Evolutionary conservation across 1,139 yeast species (phyloP).

Genomic region (Meyerozyma athensensis): DNA sequence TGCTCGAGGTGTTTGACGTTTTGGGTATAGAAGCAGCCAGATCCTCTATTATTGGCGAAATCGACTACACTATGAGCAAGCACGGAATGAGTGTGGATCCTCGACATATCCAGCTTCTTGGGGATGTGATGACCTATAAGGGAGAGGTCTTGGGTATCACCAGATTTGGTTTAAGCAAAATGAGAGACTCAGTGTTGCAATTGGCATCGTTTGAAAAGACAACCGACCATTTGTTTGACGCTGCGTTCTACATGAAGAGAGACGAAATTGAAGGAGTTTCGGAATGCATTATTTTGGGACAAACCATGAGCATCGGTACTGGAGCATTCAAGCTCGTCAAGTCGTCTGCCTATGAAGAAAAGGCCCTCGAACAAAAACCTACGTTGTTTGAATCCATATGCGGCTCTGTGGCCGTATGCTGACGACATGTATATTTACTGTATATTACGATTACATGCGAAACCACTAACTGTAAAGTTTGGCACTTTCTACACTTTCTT

Average conservation of each 20-base stretch:
- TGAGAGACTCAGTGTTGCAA: conserved; percentile 97
- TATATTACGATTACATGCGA: conserved; percentile 1
- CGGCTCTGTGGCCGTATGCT: conserved; percentile 7
- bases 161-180: conserved; percentile 93
- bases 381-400: conserved; percentile 50
- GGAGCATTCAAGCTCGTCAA: conserved; percentile 89
- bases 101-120: conserved; percentile 94
- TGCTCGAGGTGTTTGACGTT: conserved; percentile 82
- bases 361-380: conserved; percentile 46
- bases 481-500: no score
- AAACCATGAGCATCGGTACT: conserved; percentile 96
- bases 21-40: conserved; percentile 98
- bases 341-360: conserved; percentile 42
- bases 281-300: conserved; percentile 96
- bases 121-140: conserved; percentile 98
- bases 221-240: conserved; percentile 96
- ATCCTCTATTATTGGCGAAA: conserved; percentile 85
- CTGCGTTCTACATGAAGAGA: conserved; percentile 94
- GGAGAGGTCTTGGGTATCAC: conserved; percentile 98
- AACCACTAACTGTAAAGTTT: no score
- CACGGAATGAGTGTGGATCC: conserved; percentile 99
- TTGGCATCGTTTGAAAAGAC: conserved; percentile 97
- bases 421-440: not conserved
- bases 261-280: conserved; percentile 97
- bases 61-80: conserved; percentile 96